Base-by-base conservation (phyloP, 1,139 yeast genomes). In the Eremothecium coryli region DNA sequence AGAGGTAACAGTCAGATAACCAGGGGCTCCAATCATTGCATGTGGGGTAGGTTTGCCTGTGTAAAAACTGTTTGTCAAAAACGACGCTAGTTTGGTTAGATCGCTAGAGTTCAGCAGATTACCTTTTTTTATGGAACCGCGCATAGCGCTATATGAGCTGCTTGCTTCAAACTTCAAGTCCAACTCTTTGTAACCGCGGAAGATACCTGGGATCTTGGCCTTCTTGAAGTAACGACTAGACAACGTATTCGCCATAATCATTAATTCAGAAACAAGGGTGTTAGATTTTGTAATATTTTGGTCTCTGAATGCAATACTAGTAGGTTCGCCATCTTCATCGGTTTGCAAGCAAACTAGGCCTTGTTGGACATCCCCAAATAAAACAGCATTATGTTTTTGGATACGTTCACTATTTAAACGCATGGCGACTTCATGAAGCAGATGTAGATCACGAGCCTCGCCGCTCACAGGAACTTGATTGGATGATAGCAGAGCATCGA, bases 1-100 rank as follows among this genome's bases (percentile, higher is more conserved):
- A 0, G 96, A 86, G 0, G 98, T 86, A 2, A 82, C 77, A 25
- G 85, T 82, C 5, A 82, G 67, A 51, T 90, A 86, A 10, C 63
- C 57, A 0, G 60, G 55, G 8, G 80, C 60, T 2, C 93, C 95
- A 30, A 86, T 60, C 38, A 81, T 73, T 20, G 66, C 65, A 56
- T 88, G 96, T 0, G 56, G 54, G 1, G 50, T 50, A 1, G 76
- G 66, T 1, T 35, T 33, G 2, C 66, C 50, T 0, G 72, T 52
- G 33, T 69, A 58, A 18, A 56, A 55, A 15, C 76, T 67, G 22
- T 64, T 61, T 10, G 64, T 50, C 52, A 70, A 38, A 39, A 61
- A 46, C 44, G 65, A 49, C 45, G 65, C 36, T 38, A 61, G 30
- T 49, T 58, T 41, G 58, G 69, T 48, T 51, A 61, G 38, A 44